Conservation (phyloP, 257 asterid genomes). For the Solanum lignicaule region DNA sequence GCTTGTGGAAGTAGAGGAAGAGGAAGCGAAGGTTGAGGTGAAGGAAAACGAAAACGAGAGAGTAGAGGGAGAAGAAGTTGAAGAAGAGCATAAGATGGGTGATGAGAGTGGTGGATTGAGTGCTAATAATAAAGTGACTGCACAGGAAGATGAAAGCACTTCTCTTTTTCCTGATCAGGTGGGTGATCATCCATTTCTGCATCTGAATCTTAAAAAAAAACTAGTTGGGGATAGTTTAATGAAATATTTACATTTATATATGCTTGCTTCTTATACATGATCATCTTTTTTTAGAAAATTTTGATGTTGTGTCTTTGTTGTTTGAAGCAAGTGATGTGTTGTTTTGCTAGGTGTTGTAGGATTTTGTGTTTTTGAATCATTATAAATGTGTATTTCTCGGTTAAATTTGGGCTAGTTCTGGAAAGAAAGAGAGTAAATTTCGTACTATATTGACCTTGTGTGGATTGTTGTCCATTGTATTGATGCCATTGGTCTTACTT, state of each 20-base stretch:
- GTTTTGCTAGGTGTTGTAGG: not conserved
- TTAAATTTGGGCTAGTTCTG: not conserved
- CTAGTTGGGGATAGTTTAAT: not conserved
- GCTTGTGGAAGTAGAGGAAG: not conserved
- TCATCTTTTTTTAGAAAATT: not conserved
- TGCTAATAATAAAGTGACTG: slow-evolving; percentile 29
- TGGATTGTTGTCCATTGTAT: not conserved
- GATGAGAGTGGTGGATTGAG: slow-evolving; percentile 35
- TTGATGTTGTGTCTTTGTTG: not conserved
- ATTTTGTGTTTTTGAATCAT: not conserved
- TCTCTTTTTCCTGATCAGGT: slow-evolving; percentile 35
- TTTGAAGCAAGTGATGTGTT: not conserved
- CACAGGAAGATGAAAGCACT: slow-evolving; percentile 15
- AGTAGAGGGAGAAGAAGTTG: not conserved
- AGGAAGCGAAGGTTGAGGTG: not conserved
- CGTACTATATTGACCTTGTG: not conserved
- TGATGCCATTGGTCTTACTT: not conserved
- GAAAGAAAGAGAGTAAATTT: not conserved
- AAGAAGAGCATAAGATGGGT: slow-evolving; percentile 17
- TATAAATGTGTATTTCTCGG: not conserved
- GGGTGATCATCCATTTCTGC: not conserved
- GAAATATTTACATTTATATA: not conserved
- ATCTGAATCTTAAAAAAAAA: not conserved
- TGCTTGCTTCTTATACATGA: not conserved
- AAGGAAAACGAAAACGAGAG: not conserved